Evolutionary conservation across 495 filamentous ascomycete genomes (phyloP), one percentile per base, ranked within the genome.

Genomic region (Trichoderma parareesei): DNA sequence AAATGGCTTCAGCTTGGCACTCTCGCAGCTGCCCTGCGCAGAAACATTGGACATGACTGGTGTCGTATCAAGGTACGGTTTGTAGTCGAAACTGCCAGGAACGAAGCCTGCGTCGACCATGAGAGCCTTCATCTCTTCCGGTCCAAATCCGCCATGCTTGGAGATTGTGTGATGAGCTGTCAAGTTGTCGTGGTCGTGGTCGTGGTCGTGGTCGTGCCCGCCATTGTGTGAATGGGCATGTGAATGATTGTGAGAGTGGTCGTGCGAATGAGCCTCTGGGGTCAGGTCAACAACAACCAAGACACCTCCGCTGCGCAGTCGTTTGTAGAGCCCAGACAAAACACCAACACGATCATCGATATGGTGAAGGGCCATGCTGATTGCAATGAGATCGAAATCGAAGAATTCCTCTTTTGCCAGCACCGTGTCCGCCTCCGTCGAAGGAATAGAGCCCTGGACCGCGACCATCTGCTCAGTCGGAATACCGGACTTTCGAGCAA

Each of bases 321-420:
- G 46, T 4, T 49, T 18, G 16, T 49, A 49, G n/a, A 49, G 46
- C 9, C 46, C 46, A 8, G 46, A 49, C 7, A 49, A 8, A 49
- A 49, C 46, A 9, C 46, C 46, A 7, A 18, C 46, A 8, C 18
- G 46, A 49, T 49, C 46, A 4, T 49, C 46, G 20, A 49, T 49
- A 49, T 49, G 46, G 18, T 49, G 46, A 20, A 49, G 46, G n/a
- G 46, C 46, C 46, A 49, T 49, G n/a, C 46, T 18, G n/a, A 49
- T 49, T n/a, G 16, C n/a, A 9, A 49, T 27, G 4, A 49, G 9
- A 18, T 49, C 46, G n/a, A 49, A 49, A 20, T 49, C 18, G 46
- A 49, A 49, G n/a, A 49, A 49, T 0, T 49, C 46, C 8, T 49
- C 46, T 8, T 16, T 49, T 16, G 46, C 46, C 7, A 49, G 46